Base-by-base conservation (phyloP, 1,139 yeast species). In the Debaryomyces nepalensis region DNA sequence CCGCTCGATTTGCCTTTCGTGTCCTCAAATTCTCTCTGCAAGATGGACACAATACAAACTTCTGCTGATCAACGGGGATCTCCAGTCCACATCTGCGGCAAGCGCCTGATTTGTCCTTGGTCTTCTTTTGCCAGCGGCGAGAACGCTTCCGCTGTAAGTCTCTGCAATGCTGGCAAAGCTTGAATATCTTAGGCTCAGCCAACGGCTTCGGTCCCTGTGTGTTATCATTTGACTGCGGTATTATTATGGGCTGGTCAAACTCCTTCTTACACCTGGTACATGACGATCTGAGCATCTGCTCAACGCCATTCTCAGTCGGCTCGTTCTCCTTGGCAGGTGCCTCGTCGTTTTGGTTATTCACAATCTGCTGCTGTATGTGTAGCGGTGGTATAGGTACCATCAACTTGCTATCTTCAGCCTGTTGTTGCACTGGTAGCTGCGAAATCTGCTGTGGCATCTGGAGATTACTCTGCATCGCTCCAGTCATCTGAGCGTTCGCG, bases 231-330 rank as follows among this genome's bases (percentile, higher is more conserved):
- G 61, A 55, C 40, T 69, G 70, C 8, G 77, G 75, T 35, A 70
- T 61, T 31, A 68, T 61, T 23, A 70, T 59, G 2, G 73, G 71
- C 48, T 77, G 80, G 18, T 70, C 70, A 57, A 82, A 82, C 11
- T 68, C 75, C 51, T 81, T 82, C 53, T 81, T 81, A 55, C 88
- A 82, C 43, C 87, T 59, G 2, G 81, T 68, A 50, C 88, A 82
- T 6, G 53, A 49, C 3, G 65, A 56, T 11, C 52, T 40, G 2
- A 57, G 41, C 40, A 54, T 47, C 39, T 57, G 59, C 26, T 48
- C 48, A 8, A 35, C 24, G 6, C 27, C 26, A 19, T 22, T n/a
- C 22, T 34, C 43, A 4, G 34, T 26, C 18, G 27, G 32, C 4
- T 27, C 16, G 11, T 37, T 18, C 4, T 19, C 26, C 38, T 41